Evolutionary conservation across 2,329 filamentous ascomycete species (phyloP).

Genomic region (Xylariales sp.): DNA sequence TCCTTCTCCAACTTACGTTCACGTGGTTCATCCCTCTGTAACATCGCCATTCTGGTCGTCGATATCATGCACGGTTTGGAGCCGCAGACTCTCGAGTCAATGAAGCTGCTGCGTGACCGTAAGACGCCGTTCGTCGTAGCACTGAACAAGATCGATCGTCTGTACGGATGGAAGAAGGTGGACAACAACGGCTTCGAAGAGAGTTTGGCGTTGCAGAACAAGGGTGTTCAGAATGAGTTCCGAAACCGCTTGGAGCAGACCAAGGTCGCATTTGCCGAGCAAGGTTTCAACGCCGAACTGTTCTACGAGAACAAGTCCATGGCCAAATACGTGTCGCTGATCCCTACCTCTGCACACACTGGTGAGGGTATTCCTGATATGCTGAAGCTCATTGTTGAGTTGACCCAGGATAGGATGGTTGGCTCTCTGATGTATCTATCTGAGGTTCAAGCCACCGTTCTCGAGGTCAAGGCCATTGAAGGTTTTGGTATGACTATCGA

Average conservation of each 20-base stretch:
- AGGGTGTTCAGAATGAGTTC: conserved; percentile 92
- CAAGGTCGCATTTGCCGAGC: conserved; percentile 90
- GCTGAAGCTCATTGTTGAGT: conserved; percentile 87
- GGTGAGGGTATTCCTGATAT: conserved; percentile 98
- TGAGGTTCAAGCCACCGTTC: conserved; percentile 94
- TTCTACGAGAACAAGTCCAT: conserved; percentile 98
- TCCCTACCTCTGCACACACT: conserved; percentile 96
- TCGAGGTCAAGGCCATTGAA: conserved; percentile 98
- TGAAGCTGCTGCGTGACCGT: conserved; percentile 85
- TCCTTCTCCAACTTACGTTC: conserved; percentile 98
- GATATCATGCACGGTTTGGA: conserved; percentile 99
- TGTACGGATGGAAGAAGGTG: conserved; percentile 98
- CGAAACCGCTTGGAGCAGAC: conserved; percentile 83
- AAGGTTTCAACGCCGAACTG: conserved; percentile 95
- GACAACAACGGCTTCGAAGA: conserved; percentile 98
- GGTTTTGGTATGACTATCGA: conserved; percentile 99
- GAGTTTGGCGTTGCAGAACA: conserved; percentile 83
- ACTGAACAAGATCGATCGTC: conserved; percentile 98
- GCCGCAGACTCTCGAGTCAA: conserved; percentile 94
- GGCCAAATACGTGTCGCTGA: conserved; percentile 89
- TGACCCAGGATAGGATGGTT: conserved; percentile 97
- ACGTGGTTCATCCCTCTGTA: conserved; percentile 95
- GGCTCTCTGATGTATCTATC: conserved; percentile 97
- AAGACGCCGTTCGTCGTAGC: conserved; percentile 98
- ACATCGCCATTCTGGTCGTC: conserved; percentile 97